Evolutionary conservation across 2,329 filamentous ascomycete species (phyloP), one percentile per base, ranked within the genome.

Genomic region (Botrytis paeoniae): DNA sequence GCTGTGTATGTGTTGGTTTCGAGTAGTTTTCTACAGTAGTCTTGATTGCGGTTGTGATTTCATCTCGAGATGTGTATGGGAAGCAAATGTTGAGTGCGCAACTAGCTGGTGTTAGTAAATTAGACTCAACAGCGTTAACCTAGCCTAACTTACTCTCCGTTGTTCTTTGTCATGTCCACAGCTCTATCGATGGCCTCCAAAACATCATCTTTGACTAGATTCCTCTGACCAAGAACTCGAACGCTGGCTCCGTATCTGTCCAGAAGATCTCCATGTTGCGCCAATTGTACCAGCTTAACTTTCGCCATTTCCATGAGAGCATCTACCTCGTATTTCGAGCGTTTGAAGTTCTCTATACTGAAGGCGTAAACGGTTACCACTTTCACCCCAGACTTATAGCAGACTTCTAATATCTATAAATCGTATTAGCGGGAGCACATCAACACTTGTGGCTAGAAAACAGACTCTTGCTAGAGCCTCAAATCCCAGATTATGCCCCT

Each of bases 341-440:
- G 91, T 82, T 98, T 97, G 85, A 97, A 99, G 85, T 99, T 99
- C 83, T 99, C 96, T 80, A 99, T 98, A 81, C 94, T 97, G 84
- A 99, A 99, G 25, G 96, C 96, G 82, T 98, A 99, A 76, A 99
- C 94, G 6, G 96, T 98, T 57, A 99, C 95, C 14, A 97, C 94
- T 82, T 96, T 95, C 75, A 99, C 95, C 71, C 96, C 96, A 74
- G 93, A 94, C 82, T 97, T 98, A 86, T 98, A 99, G 87, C 96
- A 98, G 72, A 99, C 93, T 83, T 99, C 96, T 74, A 99, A 90
- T 70, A 98, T 94, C 92, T 93, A 78, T 51, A 9, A 18, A 54
- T 39, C 4, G 20, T 4, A 61, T 80, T 68, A 80, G 61, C 59
- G 74, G 32, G 43, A 39, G 29, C 16, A 64, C 22, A 39, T 18